Base-by-base conservation (phyloP, 176 grass and related monocot species). In the Carex myosuroides region DNA sequence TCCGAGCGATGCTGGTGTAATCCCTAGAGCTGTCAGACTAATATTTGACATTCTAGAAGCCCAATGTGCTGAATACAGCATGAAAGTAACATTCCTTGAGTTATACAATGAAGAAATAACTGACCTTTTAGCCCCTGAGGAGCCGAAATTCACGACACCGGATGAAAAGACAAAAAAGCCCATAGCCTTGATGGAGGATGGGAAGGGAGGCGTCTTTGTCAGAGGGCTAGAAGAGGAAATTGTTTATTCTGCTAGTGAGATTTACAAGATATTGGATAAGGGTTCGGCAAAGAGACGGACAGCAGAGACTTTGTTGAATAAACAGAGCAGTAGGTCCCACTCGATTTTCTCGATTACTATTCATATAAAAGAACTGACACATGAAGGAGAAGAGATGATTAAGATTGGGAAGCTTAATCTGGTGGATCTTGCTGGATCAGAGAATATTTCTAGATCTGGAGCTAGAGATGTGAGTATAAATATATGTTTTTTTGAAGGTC, bases 331-430 rank as follows among this genome's bases (percentile, higher is more conserved):
- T 90, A 90, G 97, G 83, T 95, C 93, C 70, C 97, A 99, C 73
- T 99, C 97, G 20, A 99, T 99, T 85, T 99, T 99, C 81, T 95
- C 93, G 66, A 94, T 99, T 87, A 99, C 97, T 85, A 99, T 99
- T 88, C 97, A 99, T 87, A 99, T 96, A 57, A 99, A 99, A 86
- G 97, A 99, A 88, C 68, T 89, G 62, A 99, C 97, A 72, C 90
- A 89, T 88, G 97, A 99, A 72, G 88, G 97, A 5, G 97, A 99
- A 84, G 97, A 99, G 84, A 96, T 99, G 97, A 99, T 99, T 84
- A 99, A 99, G 86, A 95, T 94, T 61, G 97, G 97, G 84, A 99
- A 99, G 88, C 93, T 99, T 90, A 99, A 99, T 94, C 93, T 99
- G 85, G 97, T 99, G 0, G 97, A 99, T 92, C 89, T 99, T 65